Evolutionary conservation across 2,329 filamentous ascomycete species (phyloP).

Genomic region (Penicillium sp.): DNA sequence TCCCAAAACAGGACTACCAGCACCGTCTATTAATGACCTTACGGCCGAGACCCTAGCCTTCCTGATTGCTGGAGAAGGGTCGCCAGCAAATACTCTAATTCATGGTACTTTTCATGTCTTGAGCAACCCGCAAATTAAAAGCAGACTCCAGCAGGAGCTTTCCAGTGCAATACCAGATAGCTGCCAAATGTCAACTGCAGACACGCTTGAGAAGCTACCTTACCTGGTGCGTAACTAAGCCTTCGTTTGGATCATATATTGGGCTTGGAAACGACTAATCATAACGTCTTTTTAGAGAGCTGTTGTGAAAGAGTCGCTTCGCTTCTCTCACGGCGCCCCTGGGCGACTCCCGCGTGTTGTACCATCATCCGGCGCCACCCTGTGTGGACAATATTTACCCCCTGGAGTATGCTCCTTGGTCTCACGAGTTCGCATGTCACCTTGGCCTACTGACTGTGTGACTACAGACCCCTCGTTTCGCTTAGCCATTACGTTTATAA

Average conservation of each 20-base stretch:
- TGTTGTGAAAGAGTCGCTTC: not conserved
- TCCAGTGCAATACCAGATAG: not conserved
- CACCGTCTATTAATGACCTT: not conserved
- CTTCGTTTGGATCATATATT: not conserved
- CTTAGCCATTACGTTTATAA: not conserved
- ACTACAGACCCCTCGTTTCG: not conserved
- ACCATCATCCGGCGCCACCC: not conserved
- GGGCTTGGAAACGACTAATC: not conserved
- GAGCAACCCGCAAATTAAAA: not conserved
- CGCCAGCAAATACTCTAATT: not conserved
- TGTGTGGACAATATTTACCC: not conserved
- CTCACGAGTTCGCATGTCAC: not conserved
- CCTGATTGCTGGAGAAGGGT: not conserved
- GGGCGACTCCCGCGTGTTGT: not conserved
- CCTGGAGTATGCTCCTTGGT: not conserved
- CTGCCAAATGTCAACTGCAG: not conserved
- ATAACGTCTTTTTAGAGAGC: not conserved
- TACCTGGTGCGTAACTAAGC: not conserved
- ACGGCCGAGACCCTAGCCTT: not conserved
- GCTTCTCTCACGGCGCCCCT: not conserved
- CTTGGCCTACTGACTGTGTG: not conserved
- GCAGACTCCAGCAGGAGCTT: not conserved
- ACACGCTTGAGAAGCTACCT: not conserved
- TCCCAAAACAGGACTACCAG: not conserved
- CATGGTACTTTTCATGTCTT: not conserved